Conservation (phyloP, 345 rosid genomes). For the Gossypium turneri region DNA sequence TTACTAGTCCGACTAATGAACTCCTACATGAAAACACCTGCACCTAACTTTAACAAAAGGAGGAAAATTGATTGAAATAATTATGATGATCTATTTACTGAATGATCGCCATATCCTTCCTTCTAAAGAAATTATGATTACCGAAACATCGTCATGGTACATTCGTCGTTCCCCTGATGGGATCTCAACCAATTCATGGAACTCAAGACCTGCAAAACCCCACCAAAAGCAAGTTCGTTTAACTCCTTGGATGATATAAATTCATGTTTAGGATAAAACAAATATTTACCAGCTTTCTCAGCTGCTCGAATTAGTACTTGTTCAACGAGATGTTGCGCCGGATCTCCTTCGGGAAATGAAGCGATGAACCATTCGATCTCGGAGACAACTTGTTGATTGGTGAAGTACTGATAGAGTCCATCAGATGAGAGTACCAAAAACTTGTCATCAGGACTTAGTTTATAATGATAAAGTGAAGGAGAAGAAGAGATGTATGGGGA, state of each 20-base stretch:
- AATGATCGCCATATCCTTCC: slow-evolving; percentile 93
- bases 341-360: slow-evolving; percentile 87
- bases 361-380: slow-evolving; percentile 72
- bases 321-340: slow-evolving; percentile 89
- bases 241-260: background rate
- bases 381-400: slow-evolving; percentile 72
- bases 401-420: slow-evolving; percentile 82
- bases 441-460: slow-evolving; percentile 59
- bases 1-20: background rate
- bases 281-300: slow-evolving; percentile 65
- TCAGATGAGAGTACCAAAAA: slow-evolving; percentile 84
- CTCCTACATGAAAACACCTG: background rate
- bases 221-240: background rate
- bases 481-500: slow-evolving; percentile 73
- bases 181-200: slow-evolving; percentile 78
- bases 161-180: slow-evolving; percentile 86
- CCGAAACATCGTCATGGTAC: slow-evolving; percentile 91
- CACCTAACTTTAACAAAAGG: background rate
- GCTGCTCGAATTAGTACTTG: slow-evolving; percentile 86
- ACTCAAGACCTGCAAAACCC: slow-evolving; percentile 59
- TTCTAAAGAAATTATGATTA: slow-evolving; percentile 78
- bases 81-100: slow-evolving; percentile 32
- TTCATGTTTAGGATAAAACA: background rate
- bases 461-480: slow-evolving; percentile 76
- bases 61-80: background rate